These are phyloP conservation scores for Pichia sp. DNA, from an alignment of 1,139 yeast species.

Conservation along the genomic window DNA sequence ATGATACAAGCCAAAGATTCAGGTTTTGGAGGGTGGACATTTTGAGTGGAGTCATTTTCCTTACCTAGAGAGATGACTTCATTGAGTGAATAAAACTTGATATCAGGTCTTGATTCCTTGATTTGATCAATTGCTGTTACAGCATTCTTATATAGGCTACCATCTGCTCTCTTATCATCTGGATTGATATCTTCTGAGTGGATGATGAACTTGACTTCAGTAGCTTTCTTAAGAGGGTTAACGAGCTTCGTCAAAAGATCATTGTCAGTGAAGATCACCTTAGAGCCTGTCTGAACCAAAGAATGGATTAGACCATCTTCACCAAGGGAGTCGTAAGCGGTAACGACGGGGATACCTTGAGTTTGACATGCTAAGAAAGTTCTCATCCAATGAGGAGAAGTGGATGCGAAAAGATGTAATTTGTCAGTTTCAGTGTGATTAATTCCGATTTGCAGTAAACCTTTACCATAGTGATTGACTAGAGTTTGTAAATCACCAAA, in stretches of 20 bases:
- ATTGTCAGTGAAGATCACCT: conserved; percentile 79
- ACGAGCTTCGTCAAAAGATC: conserved; percentile 57
- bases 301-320: conserved; percentile 88
- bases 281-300: conserved; percentile 70
- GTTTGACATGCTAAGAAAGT: conserved; percentile 70
- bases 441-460: conserved; percentile 70
- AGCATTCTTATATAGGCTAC: conserved; percentile 53
- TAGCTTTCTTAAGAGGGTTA: conserved; percentile 65
- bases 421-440: conserved; percentile 53
- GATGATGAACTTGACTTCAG: conserved; percentile 57
- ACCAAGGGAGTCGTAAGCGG: conserved; percentile 96
- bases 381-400: conserved; percentile 89
- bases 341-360: conserved; percentile 80
- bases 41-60: conserved; percentile 28
- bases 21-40: conserved; percentile 51
- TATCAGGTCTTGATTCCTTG: conserved; percentile 64
- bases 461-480: conserved; percentile 60
- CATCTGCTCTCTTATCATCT: conserved; percentile 56
- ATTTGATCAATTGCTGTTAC: conserved; percentile 49
- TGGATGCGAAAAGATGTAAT: conserved; percentile 78
- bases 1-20: conserved; percentile 85
- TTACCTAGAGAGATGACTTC: conserved; percentile 65
- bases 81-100: conserved; percentile 55
- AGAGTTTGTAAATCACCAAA: conserved; percentile 49
- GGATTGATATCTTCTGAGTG: conserved; percentile 59